These are phyloP conservation scores for Dalbergia cochinchinensis DNA, from an alignment of 306 rosid genomes.

Conservation along the genomic window DNA sequence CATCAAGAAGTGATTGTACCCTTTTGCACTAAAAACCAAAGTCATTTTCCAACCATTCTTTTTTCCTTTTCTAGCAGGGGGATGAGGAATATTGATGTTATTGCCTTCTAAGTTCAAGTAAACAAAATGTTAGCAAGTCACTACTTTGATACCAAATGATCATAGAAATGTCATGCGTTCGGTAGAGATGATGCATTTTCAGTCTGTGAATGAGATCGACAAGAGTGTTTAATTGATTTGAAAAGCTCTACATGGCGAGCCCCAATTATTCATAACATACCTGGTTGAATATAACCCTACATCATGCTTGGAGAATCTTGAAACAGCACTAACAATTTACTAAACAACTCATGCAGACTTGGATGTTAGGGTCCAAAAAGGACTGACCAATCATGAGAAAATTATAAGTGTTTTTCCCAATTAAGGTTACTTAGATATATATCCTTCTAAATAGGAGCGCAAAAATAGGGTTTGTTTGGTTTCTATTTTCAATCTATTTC, in stretches of 20 bases:
- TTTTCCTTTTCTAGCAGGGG: background rate
- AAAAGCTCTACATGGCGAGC: conserved; percentile 12
- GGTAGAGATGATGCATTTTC: conserved; percentile 24
- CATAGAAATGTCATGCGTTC: background rate
- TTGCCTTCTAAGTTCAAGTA: background rate
- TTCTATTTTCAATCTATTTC: no score
- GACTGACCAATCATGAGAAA: conserved; percentile 35
- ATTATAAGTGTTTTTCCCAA: conserved; percentile 6
- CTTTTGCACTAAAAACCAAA: background rate
- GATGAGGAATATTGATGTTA: background rate
- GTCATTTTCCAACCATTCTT: background rate
- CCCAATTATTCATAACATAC: background rate
- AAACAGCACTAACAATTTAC: conserved; percentile 14
- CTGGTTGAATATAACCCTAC: background rate
- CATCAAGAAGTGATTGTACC: background rate
- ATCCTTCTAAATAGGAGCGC: conserved; percentile 3
- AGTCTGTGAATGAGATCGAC: background rate
- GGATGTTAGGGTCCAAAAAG: background rate
- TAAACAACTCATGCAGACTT: conserved; percentile 19
- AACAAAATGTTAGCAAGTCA: conserved; percentile 15
- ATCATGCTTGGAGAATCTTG: conserved; percentile 2
- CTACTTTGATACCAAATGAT: background rate
- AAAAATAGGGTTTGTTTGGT: background rate
- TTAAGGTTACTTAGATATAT: background rate
- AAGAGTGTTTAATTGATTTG: conserved; percentile 2